Percentiles rank a stretch among this genome's conserved stretches.
These are phyloP conservation scores for Fusarium sterilihyphosum DNA, from an alignment of 2,329 filamentous ascomycete species.

Conservation along the genomic window DNA sequence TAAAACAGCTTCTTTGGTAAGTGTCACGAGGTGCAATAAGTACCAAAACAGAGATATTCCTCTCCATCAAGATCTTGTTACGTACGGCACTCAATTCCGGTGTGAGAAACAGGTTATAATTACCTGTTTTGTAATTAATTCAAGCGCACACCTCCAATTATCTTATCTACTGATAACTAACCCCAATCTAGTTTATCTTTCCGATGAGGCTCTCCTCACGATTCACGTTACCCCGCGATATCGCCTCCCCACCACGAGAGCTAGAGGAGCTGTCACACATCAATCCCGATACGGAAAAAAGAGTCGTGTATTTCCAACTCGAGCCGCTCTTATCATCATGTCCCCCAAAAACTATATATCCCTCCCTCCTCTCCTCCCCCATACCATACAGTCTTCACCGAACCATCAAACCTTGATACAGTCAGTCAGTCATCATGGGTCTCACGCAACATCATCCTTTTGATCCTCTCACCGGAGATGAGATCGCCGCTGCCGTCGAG, in stretches of 20 bases:
- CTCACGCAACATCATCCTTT: conserved; percentile 39
- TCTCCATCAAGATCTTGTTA: not conserved
- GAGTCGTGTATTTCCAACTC: conserved; percentile 26
- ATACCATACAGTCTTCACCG: not conserved
- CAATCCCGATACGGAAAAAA: conserved; percentile 35
- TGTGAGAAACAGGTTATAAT: not conserved
- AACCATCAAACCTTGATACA: not conserved
- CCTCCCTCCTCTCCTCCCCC: not conserved
- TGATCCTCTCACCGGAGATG: conserved; percentile 69
- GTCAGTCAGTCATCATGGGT: conserved; percentile 9
- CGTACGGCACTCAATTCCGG: not conserved
- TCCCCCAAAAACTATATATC: conserved; percentile 27
- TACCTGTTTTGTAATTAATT: conserved; percentile 15
- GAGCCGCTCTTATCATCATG: conserved; percentile 4
- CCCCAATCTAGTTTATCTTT: conserved; percentile 33
- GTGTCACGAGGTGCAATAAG: not conserved
- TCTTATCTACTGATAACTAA: conserved; percentile 16
- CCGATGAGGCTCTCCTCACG: conserved; percentile 21
- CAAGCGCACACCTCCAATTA: not conserved
- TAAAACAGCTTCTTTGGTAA: not conserved
- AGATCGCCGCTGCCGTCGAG: conserved; percentile 70
- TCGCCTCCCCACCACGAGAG: not conserved
- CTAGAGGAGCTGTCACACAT: not conserved
- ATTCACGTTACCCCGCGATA: conserved; percentile 12
- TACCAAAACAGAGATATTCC: not conserved